Evolutionary conservation across 2,329 filamentous ascomycete species (phyloP).

Genomic region (Ceratocystis destructans): DNA sequence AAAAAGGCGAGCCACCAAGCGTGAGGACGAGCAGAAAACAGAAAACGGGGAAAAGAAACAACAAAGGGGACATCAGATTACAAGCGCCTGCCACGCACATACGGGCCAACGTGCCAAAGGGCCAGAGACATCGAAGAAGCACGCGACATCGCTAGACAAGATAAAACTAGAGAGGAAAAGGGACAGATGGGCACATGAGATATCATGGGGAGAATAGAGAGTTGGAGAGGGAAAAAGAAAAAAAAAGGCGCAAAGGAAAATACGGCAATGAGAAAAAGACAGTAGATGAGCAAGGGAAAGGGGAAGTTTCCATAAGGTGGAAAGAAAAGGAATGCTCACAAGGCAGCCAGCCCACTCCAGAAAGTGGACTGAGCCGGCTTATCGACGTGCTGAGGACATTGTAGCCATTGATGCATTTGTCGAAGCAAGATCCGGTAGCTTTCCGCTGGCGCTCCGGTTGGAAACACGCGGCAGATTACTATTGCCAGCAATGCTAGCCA

Average conservation of each 20-base stretch:
- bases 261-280: background rate
- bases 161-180: background rate
- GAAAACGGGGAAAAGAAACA: background rate
- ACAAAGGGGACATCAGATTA: constrained; percentile 5
- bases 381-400: constrained; percentile 25
- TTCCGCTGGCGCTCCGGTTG: constrained; percentile 42
- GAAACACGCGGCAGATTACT: constrained; percentile 46
- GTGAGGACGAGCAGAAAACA: background rate
- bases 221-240: background rate
- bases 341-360: background rate
- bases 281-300: background rate
- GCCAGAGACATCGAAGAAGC: background rate
- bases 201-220: background rate
- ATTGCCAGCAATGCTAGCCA: constrained; percentile 24
- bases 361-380: background rate
- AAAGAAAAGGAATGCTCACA: background rate
- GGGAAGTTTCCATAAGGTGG: background rate
- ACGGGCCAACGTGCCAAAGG: background rate
- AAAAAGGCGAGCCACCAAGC: background rate
- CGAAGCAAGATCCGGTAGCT: constrained; percentile 42
- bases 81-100: background rate
- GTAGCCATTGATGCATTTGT: constrained; percentile 37
- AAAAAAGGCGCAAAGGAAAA: background rate
- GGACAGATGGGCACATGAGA: background rate
- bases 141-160: background rate